Base-by-base conservation (phyloP, 441 rosid genomes). In the Isatis lusitanica region DNA sequence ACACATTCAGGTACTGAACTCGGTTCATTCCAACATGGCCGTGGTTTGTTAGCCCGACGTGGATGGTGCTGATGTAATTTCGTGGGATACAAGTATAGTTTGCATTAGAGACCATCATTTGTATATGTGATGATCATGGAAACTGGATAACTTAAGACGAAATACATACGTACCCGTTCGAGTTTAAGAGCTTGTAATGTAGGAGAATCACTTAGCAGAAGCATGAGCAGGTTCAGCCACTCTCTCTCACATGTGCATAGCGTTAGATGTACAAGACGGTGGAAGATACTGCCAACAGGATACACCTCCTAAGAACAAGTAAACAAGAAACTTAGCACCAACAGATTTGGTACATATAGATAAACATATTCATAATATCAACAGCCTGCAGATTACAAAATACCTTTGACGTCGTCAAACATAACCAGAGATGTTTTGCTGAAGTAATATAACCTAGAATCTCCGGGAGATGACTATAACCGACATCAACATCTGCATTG, bases 11-110 rank as follows among this genome's bases (percentile, higher is more conserved):
- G 70, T 26, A 60, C 61, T 26, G 68, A 16, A 0, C 9, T 60
- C 21, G 60, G 74, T 61, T 71, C 16, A 15, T 13, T 67, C 72
- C 72, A 68, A 31, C 16, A 40, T 4, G 43, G 42, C 2, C 52
- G 21, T 0, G 33, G 57, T 24, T 11, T 8, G 0, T 24, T 8
- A 51, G 11, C 57, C 12, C 1, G 8, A 10, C 11, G 12, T 30
- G 1, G 0, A 51, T 51, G 33, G 4, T 9, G 2, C 68, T 57
- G 24, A 5, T 0, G 31, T 55, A 21, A 21, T 21, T 21, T 21
- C 3, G 8, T 1, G 33, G 8, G 57, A 55, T 9, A 30, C 7
- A 31, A 52, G 35, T 30, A 10, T 7, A 33, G 21, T 15, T 40
- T 21, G 21, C 9, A 42, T 42, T 42, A 42, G 7, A 42, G 9